Percentiles rank a stretch among this genome's conserved stretches.
phyloP scores from a whole-genome alignment of 371 early-diverging fungal genomes.

The Syncephalis plumigaleata region DNA sequence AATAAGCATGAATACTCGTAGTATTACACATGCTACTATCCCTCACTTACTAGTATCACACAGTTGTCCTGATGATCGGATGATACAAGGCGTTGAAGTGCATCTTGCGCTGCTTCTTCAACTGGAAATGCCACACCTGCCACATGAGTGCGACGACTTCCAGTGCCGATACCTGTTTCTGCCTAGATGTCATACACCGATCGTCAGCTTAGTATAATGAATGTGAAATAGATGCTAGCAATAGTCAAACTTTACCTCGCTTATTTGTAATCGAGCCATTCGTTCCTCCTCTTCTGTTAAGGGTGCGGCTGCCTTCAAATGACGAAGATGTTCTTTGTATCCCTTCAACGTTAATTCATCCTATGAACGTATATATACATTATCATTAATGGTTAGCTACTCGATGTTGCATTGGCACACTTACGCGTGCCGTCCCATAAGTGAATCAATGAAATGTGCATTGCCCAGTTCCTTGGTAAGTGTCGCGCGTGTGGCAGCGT shows the following conservation, averaged over 20 bases:
- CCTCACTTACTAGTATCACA: too few relatives aligned
- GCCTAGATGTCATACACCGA: constrained; percentile 25
- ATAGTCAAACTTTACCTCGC: constrained; percentile 25
- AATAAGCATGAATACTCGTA: too few relatives aligned
- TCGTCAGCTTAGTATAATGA: constrained; percentile 6
- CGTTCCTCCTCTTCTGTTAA: constrained; percentile 68
- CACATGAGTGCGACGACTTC: constrained; percentile 35
- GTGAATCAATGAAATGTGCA: constrained; percentile 49
- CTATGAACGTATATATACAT: constrained; percentile 11
- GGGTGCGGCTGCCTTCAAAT: constrained; percentile 57
- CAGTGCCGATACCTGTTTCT: constrained; percentile 25
- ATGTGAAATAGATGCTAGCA: too few relatives aligned
- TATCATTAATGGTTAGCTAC: neutral
- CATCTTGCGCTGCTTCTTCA: constrained; percentile 30
- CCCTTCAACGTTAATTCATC: constrained; percentile 48
- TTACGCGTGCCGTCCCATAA: constrained; percentile 56
- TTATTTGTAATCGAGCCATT: constrained; percentile 37
- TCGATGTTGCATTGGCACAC: neutral
- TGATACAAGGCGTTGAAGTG: constrained; percentile 17
- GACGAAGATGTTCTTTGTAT: constrained; percentile 48
- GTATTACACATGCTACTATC: too few relatives aligned
- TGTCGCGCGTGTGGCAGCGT: constrained; percentile 63
- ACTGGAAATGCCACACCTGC: constrained; percentile 38
- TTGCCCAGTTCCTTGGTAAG: constrained; percentile 63
- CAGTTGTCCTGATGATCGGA: too few relatives aligned